Evolutionary conservation across 352 stramenopile species (phyloP), one percentile per base, ranked within the genome.

Genomic region (Phytophthora sp.): DNA sequence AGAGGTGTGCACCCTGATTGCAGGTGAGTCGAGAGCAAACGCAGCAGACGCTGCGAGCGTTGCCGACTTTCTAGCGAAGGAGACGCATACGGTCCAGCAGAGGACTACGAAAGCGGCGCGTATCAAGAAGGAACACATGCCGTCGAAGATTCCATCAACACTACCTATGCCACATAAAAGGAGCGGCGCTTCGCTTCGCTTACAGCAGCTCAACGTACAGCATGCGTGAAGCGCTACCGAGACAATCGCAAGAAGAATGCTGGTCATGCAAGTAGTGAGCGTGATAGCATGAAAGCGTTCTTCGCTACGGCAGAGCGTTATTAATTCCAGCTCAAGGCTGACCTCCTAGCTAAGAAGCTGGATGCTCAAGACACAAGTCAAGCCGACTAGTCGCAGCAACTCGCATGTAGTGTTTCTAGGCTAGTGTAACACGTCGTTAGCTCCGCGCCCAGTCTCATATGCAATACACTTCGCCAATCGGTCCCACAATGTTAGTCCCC

Each of bases 291-390:
- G 20, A n/a, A 11, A 20, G 29, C 39, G 8, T 53, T 61, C 15
- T 44, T 61, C 13, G 45, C 45, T 13, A 61, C 53, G 12, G 39
- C 41, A 16, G 53, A 61, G 30, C 15, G 5, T 21, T 61, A 61
- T 41, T n/a, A n/a, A n/a, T 61, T 61, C 24, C 24, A 27, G 9
- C 38, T 49, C 36, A 59, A 59, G 24, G 49, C 49, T 20, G 23
- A 61, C 5, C n/a, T 44, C 18, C 39, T 52, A 20, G 29, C 41
- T 5, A 24, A 39, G 7, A 24, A 59, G 52, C 26, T 50, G 3
- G 26, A 13, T 23, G n/a, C 3, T 21, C 16, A 44, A 23, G 15
- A 44, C 7, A 16, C 5, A 7, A 23, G 36, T 44, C 5, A n/a
- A n/a, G n/a, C n/a, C 9, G 16, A 38, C 9, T 38, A 38, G 31